phyloP scores from a whole-genome alignment of 2,329 filamentous ascomycete species.

The Neofusicoccum laricinum region DNA sequence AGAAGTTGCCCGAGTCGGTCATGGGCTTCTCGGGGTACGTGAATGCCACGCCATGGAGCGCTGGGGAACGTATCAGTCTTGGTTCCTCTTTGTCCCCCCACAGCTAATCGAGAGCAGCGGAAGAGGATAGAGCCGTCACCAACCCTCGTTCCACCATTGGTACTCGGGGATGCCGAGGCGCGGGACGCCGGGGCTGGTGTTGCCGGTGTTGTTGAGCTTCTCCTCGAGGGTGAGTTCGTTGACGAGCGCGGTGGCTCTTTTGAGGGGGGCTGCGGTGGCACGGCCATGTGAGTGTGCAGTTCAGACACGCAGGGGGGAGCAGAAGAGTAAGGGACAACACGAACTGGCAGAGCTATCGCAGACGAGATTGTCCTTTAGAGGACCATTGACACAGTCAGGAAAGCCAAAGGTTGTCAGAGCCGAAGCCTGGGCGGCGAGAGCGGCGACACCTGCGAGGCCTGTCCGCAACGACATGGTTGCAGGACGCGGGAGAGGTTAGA shows the following conservation, averaged over 20 bases:
- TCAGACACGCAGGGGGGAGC: no score
- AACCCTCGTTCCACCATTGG: conserved; percentile 58
- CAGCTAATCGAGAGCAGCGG: no score
- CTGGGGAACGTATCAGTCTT: background rate
- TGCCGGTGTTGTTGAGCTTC: conserved; percentile 49
- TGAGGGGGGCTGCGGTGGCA: conserved; percentile 23
- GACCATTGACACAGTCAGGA: conserved; percentile 53
- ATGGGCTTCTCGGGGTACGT: conserved; percentile 55
- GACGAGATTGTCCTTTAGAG: conserved; percentile 49
- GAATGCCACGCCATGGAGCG: conserved; percentile 48
- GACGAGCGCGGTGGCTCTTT: conserved; percentile 49
- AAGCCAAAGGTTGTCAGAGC: conserved; percentile 29
- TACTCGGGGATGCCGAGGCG: conserved; percentile 58
- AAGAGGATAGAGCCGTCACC: background rate
- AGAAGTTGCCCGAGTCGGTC: conserved; percentile 50
- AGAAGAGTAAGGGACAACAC: conserved; percentile 11
- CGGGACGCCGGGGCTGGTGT: conserved; percentile 49
- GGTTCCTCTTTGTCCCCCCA: background rate
- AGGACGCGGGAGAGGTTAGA: conserved; percentile 37
- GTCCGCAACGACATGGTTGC: background rate
- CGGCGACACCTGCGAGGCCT: background rate
- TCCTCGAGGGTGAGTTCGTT: conserved; percentile 52
- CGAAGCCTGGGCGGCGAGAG: background rate
- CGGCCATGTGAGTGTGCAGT: background rate
- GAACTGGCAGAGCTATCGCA: conserved; percentile 46